A percentile compares a stretch with the other conserved stretches of the same genome.
Evolutionary conservation across 163 green algal species (phyloP).

Genomic region (Volvox carteri): DNA sequence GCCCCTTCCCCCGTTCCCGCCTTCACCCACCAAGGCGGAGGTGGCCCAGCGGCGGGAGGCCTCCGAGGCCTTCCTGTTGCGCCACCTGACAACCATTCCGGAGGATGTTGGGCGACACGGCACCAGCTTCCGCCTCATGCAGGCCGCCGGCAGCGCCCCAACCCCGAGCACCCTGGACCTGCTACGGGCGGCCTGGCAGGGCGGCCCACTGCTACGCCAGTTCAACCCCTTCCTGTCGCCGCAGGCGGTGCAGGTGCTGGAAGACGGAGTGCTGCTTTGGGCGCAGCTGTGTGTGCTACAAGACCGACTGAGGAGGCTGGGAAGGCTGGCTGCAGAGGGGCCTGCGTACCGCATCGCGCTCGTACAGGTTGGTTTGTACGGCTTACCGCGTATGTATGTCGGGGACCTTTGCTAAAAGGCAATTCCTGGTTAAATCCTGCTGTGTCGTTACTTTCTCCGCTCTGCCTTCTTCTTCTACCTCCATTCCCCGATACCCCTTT

Average conservation of each 20-base stretch:
- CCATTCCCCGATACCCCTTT: no score
- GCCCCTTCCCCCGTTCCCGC: no score
- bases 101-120: constrained; percentile 35
- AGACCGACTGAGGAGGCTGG: constrained; percentile 67
- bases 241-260: constrained; percentile 37
- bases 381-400: no score
- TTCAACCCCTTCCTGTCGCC: constrained; percentile 72
- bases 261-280: constrained; percentile 59
- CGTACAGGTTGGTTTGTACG: background rate
- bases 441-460: no score
- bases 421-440: no score
- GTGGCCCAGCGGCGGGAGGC: constrained; percentile 9
- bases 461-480: no score
- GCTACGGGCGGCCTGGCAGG: constrained; percentile 14
- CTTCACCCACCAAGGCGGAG: no score
- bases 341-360: background rate
- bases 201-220: background rate
- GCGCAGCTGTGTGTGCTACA: constrained; percentile 79
- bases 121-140: constrained; percentile 60
- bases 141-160: background rate
- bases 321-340: constrained; percentile 47
- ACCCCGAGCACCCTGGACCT: constrained; percentile 52
- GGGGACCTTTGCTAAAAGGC: no score
- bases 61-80: constrained; percentile 62
- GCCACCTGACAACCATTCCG: constrained; percentile 51